Conservation (phyloP, 352 stramenopile species). For the Elongisporangium prolatum region DNA sequence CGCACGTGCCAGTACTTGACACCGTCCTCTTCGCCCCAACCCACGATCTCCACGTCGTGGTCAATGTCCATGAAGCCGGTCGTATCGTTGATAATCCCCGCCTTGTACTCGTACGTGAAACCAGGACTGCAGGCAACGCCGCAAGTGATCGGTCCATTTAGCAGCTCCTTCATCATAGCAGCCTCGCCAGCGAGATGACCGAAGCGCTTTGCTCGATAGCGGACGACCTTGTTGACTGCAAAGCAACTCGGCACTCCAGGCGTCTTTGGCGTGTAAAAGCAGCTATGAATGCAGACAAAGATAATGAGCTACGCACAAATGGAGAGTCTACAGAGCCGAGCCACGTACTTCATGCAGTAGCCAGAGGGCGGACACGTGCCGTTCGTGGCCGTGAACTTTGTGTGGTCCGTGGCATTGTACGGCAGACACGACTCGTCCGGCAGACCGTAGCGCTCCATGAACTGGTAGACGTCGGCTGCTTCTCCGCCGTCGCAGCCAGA, state of each 20-base stretch:
- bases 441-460: slow-evolving; percentile 68
- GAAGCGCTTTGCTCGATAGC: slow-evolving; percentile 73
- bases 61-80: slow-evolving; percentile 86
- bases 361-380: slow-evolving; percentile 65
- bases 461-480: slow-evolving; percentile 74
- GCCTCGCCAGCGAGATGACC: slow-evolving; percentile 63
- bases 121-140: slow-evolving; percentile 89
- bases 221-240: slow-evolving; percentile 72
- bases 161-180: slow-evolving; percentile 82
- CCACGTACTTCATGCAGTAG: slow-evolving; percentile 82
- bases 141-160: slow-evolving; percentile 90
- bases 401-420: slow-evolving; percentile 82
- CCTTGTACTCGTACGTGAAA: slow-evolving; percentile 90
- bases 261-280: slow-evolving; percentile 69
- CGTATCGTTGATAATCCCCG: slow-evolving; percentile 90
- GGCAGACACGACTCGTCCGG: slow-evolving; percentile 77
- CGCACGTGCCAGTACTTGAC: slow-evolving; percentile 96
- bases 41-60: slow-evolving; percentile 81
- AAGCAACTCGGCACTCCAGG: slow-evolving; percentile 46
- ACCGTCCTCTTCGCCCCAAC: slow-evolving; percentile 90
- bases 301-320: slow-evolving; percentile 3
- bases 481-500: slow-evolving; percentile 66
- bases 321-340: neutral
- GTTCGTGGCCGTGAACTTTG: slow-evolving; percentile 61
- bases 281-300: slow-evolving; percentile 26